Evolutionary conservation across 306 rosid genomes (phyloP), one percentile per base, ranked within the genome.

Genomic region (Castanea crenata): DNA sequence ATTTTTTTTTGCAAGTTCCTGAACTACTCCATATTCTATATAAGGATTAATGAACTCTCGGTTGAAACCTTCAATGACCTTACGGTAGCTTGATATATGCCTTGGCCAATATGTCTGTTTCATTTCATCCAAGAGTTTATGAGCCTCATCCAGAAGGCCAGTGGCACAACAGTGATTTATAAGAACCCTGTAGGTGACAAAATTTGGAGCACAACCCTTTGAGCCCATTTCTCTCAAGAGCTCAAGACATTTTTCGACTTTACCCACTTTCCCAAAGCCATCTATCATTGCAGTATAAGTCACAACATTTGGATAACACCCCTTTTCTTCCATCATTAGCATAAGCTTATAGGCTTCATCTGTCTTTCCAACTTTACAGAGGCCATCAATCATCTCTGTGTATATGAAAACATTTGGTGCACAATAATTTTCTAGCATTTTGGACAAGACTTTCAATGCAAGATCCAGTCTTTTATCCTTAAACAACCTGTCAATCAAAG

Each of bases 211-310:
- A 84, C 98, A 93, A 27, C 93, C 88, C 82, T 91, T 93, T 34
- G 92, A 87, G 85, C 93, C 80, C 98, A 93, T 91, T 81, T 90
- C 86, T 81, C 84, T 79, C 57, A 84, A 88, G 61, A 93, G 92
- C 85, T 85, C 93, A 82, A 93, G 84, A 79, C 97, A 87, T 81
- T 86, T 91, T 44, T 87, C 92, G 4, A 89, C 74, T 87, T 86
- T 89, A 76, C 93, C 93, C 52, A 73, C 81, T 83, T 90, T 91
- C 80, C 98, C 97, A 75, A 89, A 84, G 58, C 98, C 98, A 79
- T 93, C 97, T 69, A 93, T 88, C 97, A 93, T 91, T 72, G 98
- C 94, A 59, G 97, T 93, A 71, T 89, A 93, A 73, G 98, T 93
- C 83, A 93, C 89, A 73, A 93, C 98, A 81, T 91, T 93, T 78